Evolutionary conservation across 495 filamentous ascomycete species (phyloP).

Genomic region (Xylaria grammica): DNA sequence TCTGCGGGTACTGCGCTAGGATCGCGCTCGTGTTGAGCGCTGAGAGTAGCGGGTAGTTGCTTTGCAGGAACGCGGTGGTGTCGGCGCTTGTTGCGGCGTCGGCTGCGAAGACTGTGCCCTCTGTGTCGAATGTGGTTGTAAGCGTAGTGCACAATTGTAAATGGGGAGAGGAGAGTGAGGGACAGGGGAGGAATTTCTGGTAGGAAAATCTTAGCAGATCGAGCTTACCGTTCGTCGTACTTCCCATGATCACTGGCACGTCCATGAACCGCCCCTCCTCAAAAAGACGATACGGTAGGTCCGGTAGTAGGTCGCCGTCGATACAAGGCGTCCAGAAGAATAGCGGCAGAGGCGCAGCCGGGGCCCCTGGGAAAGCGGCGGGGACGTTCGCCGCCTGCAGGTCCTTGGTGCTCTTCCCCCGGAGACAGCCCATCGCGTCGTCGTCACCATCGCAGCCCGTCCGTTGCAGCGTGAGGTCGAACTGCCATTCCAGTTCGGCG

Average conservation of each 20-base stretch:
- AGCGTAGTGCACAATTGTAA: too few relatives aligned
- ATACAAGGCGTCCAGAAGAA: conserved; percentile 64
- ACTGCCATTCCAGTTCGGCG: conserved; percentile 51
- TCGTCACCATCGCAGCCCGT: conserved; percentile 33
- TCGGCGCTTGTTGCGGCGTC: conserved; percentile 49
- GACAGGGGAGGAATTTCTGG: too few relatives aligned
- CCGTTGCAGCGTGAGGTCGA: conserved; percentile 36
- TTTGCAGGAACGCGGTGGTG: conserved; percentile 54
- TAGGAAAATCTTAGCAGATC: too few relatives aligned
- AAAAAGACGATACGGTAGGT: conserved; percentile 40
- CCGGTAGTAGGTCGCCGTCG: conserved; percentile 62
- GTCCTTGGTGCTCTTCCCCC: conserved; percentile 46
- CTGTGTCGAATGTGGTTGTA: too few relatives aligned
- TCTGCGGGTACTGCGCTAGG: conserved; percentile 31
- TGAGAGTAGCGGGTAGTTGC: conserved; percentile 52
- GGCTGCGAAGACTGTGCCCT: conserved; percentile 58
- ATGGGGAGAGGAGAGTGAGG: too few relatives aligned
- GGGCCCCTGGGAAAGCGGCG: conserved; percentile 49
- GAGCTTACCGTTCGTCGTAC: conserved; percentile 47
- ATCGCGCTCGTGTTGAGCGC: conserved; percentile 53
- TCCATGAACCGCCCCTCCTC: conserved; percentile 32
- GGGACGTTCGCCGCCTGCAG: conserved; percentile 60
- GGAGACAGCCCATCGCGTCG: conserved; percentile 57
- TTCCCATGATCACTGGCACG: conserved; percentile 46
- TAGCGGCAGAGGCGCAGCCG: conserved; percentile 51